Base-by-base conservation (phyloP, 2,329 filamentous ascomycete species). In the Hymenoscyphus fructigenus region DNA sequence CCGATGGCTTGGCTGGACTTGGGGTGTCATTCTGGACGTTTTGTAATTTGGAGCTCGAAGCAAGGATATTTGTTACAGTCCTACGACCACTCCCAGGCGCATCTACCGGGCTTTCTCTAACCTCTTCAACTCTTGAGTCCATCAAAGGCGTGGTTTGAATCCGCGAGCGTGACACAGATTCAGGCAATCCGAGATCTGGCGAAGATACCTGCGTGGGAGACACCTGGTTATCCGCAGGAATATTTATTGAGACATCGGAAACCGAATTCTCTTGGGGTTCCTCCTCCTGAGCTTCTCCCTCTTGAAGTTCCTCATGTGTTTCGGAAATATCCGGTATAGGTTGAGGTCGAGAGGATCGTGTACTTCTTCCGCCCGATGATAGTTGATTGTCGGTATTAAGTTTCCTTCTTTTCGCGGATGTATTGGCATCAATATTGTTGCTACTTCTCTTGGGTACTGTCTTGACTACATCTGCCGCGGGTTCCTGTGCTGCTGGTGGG, bases 1-100 rank as follows among this genome's bases (percentile, higher is more conserved):
- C 57, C 10, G 32, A 32, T 7, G 62, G 62, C n/a, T 36, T 28
- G 28, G 63, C 56, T 29, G 50, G 28, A 29, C 17, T 20, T 56
- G 56, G 20, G 26, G 44, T 70, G n/a, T 23, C 38, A 38, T 66
- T 62, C 53, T 67, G 63, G 6, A 67, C 41, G 44, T 60, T 55
- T n/a, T 69, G 66, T 44, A 68, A 53, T 47, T 57, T 62, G 57
- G 66, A 66, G 47, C 66, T 70, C 61, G 65, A 57, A 29, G 59
- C 14, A 32, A 59, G 56, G 14, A 57, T 70, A 50, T 50, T 23
- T 50, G 44, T 50, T 26, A 50, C 7, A 2, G n/a, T 23, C 7
- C 44, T 50, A 23, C 44, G 44, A 50, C 84, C 85, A 67, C 84
- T 87, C 2, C 85, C 85, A 0, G 85, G 85, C 15, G 84, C 84